Evolutionary conservation across 2,329 filamentous ascomycete species (phyloP), one percentile per base, ranked within the genome.

Genomic region (Pleoardoris graminearum): DNA sequence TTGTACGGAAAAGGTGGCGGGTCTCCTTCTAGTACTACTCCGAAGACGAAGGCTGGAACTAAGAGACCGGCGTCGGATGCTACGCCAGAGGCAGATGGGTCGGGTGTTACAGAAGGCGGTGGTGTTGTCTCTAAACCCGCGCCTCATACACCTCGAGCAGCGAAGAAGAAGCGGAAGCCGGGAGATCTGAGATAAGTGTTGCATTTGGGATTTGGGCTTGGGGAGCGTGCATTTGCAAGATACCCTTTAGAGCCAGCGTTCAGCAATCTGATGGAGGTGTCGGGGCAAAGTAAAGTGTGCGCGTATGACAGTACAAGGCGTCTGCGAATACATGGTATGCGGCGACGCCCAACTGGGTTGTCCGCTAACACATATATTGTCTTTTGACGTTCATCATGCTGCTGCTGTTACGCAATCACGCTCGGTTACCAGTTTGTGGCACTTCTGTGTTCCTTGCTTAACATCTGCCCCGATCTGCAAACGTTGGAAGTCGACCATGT

Each of bases 201-300:
- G 46, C 11, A 29, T 36, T 33, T 32, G 33, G 12, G 37, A n/a
- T 30, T 48, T 46, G 11, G 25, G 45, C 33, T 21, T 35, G n/a
- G 43, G n/a, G 30, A 36, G 43, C 30, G 30, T 25, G 33, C 21
- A 21, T 14, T 48, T 48, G 46, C 36, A 29, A 48, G 46, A 48
- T 48, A 48, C 46, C 46, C 46, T n/a, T 17, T 41, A 36, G 17
- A 22, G 14, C 19, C 23, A 33, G 36, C 25, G 14, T 48, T 41
- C 12, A 30, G 29, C 19, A n/a, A 33, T 35, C 8, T 12, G 30
- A 38, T 6, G 33, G 44, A 37, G 23, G 37, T 36, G 22, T 46
- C 29, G 22, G 46, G 37, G 25, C 21, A 27, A 10, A 27, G 43
- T 21, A 21, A 17, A 12, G n/a, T 12, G 14, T 14, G 7, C 16